phyloP scores from a whole-genome alignment of 129 eudicot species.

The sunflower (Helianthus annuus) region HanXRQr2.0-SUNRISE NC_035443.2:38981477-38981976 shows the following conservation, averaged over 20 bases:
- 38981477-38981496: slow-evolving; percentile 75
- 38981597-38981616: slow-evolving; percentile 40
- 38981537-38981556: slow-evolving; percentile 79
- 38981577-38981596: slow-evolving; percentile 54
- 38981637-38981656: slow-evolving; percentile 39
- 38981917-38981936: background rate
- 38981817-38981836: background rate
- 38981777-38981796: slow-evolving; percentile 3
- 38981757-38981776: slow-evolving; percentile 11
- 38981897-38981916: background rate
- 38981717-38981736: slow-evolving; percentile 19
- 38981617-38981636: slow-evolving; percentile 20
- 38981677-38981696: slow-evolving; percentile 33
- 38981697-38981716: background rate
- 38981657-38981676: slow-evolving; percentile 35
- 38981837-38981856: slow-evolving; percentile 7
- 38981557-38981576: slow-evolving; percentile 77
- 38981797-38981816: background rate
- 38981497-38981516: slow-evolving; percentile 68
- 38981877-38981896: slow-evolving; percentile 1
- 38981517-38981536: slow-evolving; percentile 73
- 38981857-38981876: slow-evolving; percentile 4
- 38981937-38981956: background rate
- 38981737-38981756: slow-evolving; percentile 24
- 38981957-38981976: background rate